A percentile compares a stretch with the other conserved stretches of the same genome.
Conservation (phyloP, 176 grass and related monocot genomes). For the Oryza punctata region DNA sequence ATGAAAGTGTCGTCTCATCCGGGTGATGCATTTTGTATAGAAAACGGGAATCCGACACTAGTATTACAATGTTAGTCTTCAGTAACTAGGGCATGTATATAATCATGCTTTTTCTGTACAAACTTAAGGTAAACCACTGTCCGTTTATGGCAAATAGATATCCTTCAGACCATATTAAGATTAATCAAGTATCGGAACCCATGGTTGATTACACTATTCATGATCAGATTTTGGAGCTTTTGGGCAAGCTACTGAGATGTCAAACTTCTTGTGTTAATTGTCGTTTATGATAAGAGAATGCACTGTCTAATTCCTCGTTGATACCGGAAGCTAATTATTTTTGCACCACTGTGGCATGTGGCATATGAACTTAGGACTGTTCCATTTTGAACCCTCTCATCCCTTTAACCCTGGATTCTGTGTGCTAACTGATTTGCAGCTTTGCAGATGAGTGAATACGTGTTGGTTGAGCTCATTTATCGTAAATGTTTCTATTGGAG, state of each 20-base stretch:
- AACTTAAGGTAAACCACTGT: neutral
- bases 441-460: too few relatives aligned
- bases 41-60: constrained; percentile 1
- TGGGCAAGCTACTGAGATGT: neutral
- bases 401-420: too few relatives aligned
- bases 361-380: too few relatives aligned
- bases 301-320: neutral
- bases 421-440: too few relatives aligned
- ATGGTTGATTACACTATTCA: neutral
- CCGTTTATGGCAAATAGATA: neutral
- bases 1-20: neutral
- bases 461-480: too few relatives aligned
- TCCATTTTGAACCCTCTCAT: too few relatives aligned
- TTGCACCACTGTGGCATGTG: too few relatives aligned
- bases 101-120: neutral
- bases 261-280: neutral
- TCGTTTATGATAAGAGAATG: neutral
- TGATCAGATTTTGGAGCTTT: neutral
- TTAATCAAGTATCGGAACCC: neutral
- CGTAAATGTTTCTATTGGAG: too few relatives aligned
- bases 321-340: too few relatives aligned
- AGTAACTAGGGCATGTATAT: neutral
- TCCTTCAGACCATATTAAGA: neutral
- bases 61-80: neutral
- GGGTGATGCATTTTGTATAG: constrained; percentile 36